These are phyloP conservation scores for Westerdykella aurantiaca DNA, from an alignment of 2,329 filamentous ascomycete species.

Conservation along the genomic window DNA sequence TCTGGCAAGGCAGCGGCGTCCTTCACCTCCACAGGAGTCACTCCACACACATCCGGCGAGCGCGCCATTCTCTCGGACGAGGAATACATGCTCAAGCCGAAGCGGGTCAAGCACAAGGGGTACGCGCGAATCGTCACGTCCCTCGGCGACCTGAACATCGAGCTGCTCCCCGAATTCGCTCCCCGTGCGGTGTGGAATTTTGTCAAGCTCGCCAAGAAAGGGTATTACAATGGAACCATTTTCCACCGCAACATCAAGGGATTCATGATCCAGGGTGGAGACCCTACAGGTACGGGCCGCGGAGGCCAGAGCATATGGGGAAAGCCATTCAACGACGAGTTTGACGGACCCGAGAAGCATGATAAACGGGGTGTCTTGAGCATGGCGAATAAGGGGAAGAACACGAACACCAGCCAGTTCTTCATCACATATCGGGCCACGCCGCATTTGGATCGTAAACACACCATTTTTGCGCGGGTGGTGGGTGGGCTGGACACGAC, in stretches of 20 bases:
- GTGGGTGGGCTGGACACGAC: slow-evolving; percentile 69
- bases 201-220: slow-evolving; percentile 75
- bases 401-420: slow-evolving; percentile 92
- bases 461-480: slow-evolving; percentile 90
- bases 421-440: slow-evolving; percentile 86
- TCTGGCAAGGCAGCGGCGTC: slow-evolving; percentile 87
- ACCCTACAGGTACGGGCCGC: slow-evolving; percentile 84
- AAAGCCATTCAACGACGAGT: slow-evolving; percentile 89
- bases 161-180: slow-evolving; percentile 84
- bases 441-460: slow-evolving; percentile 85
- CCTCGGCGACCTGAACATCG: slow-evolving; percentile 76
- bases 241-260: slow-evolving; percentile 94
- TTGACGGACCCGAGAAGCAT: slow-evolving; percentile 84
- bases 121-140: slow-evolving; percentile 88
- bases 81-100: slow-evolving; percentile 92
- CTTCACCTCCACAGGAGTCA: slow-evolving; percentile 91
- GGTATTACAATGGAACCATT: slow-evolving; percentile 76
- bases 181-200: slow-evolving; percentile 98
- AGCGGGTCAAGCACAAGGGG: slow-evolving; percentile 80
- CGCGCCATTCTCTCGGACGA: slow-evolving; percentile 84
- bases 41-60: slow-evolving; percentile 82
- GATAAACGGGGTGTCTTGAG: slow-evolving; percentile 71
- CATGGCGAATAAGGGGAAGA: slow-evolving; percentile 99
- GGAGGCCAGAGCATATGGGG: slow-evolving; percentile 92
- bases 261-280: slow-evolving; percentile 98